Percentiles rank a stretch among this genome's conserved stretches.
Conservation (phyloP, 2,329 filamentous ascomycete species). For the Emmonsia crescens region DNA sequence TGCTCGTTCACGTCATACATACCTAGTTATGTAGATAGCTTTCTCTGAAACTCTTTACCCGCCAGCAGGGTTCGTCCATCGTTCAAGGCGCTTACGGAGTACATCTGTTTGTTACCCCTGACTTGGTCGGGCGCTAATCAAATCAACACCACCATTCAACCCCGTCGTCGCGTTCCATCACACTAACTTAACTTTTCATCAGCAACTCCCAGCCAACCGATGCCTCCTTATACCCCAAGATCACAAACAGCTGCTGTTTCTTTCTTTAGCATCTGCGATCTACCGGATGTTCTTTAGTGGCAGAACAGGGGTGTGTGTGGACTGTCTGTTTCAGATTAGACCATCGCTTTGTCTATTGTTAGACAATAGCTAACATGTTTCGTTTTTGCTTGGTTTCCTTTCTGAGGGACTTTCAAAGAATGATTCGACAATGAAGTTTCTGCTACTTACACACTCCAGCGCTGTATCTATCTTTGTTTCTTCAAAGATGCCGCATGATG, state of each 20-base stretch:
- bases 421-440: background rate
- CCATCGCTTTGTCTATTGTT: background rate
- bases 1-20: no score
- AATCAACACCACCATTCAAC: no score
- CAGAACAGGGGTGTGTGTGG: background rate
- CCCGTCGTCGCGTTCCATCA: no score
- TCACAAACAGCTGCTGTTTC: background rate
- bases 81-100: background rate
- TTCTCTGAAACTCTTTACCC: background rate
- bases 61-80: background rate
- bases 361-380: background rate
- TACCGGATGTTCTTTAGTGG: background rate
- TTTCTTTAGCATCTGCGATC: conserved; percentile 6
- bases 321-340: background rate
- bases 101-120: no score
- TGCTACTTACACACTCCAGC: background rate
- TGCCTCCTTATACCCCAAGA: background rate
- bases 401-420: background rate
- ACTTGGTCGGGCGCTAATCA: background rate
- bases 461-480: background rate
- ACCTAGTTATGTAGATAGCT: no score
- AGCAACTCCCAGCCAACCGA: background rate
- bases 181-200: background rate
- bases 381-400: background rate
- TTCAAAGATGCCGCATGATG: background rate